phyloP scores from a whole-genome alignment of 768 basidiomycete genomes.

The Naganishia randhawae region DNA sequence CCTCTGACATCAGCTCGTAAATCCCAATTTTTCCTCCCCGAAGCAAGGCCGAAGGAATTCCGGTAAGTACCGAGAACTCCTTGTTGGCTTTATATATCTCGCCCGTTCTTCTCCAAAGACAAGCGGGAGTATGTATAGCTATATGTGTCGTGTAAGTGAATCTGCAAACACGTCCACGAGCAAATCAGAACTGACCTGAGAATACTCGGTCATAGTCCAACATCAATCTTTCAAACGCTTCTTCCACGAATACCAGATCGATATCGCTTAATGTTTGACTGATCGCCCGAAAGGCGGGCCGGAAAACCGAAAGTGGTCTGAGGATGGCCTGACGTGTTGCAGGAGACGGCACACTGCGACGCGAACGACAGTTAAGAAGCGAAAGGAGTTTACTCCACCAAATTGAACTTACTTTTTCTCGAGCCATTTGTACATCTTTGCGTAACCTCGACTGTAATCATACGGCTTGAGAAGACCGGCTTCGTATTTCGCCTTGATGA shows the following conservation, averaged over 20 bases:
- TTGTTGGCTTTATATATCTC: conserved; percentile 98
- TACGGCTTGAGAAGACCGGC: conserved; percentile 91
- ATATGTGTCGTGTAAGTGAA: conserved; percentile 58
- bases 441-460: conserved; percentile 94
- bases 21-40: conserved; percentile 81
- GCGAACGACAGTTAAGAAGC: neutral
- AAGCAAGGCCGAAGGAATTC: conserved; percentile 61
- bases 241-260: conserved; percentile 95
- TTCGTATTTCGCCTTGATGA: conserved; percentile 94
- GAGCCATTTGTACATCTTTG: conserved; percentile 89
- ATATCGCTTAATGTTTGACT: conserved; percentile 46
- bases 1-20: conserved; percentile 97
- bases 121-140: conserved; percentile 95
- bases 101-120: conserved; percentile 91
- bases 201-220: conserved; percentile 85
- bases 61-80: conserved; percentile 77
- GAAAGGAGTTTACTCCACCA: neutral
- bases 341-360: conserved; percentile 55
- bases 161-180: neutral
- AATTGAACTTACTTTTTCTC: conserved; percentile 68
- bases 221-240: conserved; percentile 90
- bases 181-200: conserved; percentile 40
- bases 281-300: conserved; percentile 53
- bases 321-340: conserved; percentile 88
- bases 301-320: conserved; percentile 63